phyloP scores from a whole-genome alignment of 148 eudicot genomes.

The Chenopodium suecicum region DNA sequence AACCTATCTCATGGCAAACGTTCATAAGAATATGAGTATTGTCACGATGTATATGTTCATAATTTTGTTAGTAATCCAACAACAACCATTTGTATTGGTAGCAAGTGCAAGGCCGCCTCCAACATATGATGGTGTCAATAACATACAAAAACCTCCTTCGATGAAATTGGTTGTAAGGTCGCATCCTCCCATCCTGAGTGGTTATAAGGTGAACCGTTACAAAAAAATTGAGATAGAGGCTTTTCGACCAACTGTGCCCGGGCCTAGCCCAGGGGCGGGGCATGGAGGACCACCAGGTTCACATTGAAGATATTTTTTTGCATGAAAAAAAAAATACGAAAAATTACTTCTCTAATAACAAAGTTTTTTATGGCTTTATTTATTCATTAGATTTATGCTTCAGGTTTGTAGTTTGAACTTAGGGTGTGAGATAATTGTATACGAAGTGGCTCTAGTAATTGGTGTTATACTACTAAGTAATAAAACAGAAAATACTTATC shows the following conservation, averaged over 20 bases:
- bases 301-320: neutral
- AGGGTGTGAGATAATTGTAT: conserved; percentile 8
- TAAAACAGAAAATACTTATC: too few relatives aligned
- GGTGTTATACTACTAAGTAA: too few relatives aligned
- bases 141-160: conserved; percentile 18
- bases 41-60: neutral
- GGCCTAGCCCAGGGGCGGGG: conserved; percentile 57
- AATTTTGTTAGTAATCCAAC: conserved; percentile 1
- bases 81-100: neutral
- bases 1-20: neutral
- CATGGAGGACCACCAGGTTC: conserved; percentile 46
- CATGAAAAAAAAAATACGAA: too few relatives aligned
- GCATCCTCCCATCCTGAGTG: conserved; percentile 1
- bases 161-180: conserved; percentile 9
- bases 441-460: conserved; percentile 9
- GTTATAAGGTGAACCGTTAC: conserved; percentile 31
- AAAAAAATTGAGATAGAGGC: conserved; percentile 40
- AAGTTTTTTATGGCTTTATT: conserved; percentile 5
- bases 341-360: neutral
- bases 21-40: neutral
- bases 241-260: conserved; percentile 52
- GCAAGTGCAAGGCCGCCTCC: conserved; percentile 23
- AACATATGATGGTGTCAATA: neutral
- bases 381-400: neutral
- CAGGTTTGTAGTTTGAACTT: conserved; percentile 6